Percentiles rank a stretch among this genome's conserved stretches.
phyloP scores from a whole-genome alignment of 306 rosid species.

The Oemleria cerasiformis region DNA sequence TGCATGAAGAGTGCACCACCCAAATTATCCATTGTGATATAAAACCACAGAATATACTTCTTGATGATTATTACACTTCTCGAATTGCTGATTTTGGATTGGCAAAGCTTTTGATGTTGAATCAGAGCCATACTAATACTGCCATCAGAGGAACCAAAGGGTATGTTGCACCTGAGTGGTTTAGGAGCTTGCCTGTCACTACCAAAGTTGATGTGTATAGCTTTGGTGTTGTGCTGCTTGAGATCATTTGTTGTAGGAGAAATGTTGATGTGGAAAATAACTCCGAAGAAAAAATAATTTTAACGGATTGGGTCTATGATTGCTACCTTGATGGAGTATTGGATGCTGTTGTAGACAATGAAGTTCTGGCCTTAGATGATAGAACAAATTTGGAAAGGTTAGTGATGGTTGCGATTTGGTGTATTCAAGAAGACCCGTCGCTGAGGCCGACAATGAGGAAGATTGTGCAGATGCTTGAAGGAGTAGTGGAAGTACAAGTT shows the following conservation, averaged over 20 bases:
- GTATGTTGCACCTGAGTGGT: conserved; percentile 39
- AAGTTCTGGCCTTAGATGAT: conserved; percentile 21
- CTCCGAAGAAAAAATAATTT: conserved; percentile 20
- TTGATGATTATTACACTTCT: conserved; percentile 30
- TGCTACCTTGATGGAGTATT: conserved; percentile 22
- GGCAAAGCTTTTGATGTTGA: conserved; percentile 29
- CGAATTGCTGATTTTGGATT: conserved; percentile 35
- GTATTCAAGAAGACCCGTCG: conserved; percentile 29
- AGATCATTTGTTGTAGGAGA: conserved; percentile 28
- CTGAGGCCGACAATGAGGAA: conserved; percentile 31
- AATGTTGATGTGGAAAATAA: conserved; percentile 16
- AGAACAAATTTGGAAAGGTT: conserved; percentile 23
- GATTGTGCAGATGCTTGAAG: conserved; percentile 34
- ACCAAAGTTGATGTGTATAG: conserved; percentile 31
- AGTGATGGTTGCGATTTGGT: conserved; percentile 34
- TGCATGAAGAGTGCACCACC: conserved; percentile 38
- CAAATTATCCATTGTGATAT: conserved; percentile 39
- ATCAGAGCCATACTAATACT: conserved; percentile 26
- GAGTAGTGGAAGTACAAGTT: conserved; percentile 23
- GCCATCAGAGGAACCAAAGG: conserved; percentile 33
- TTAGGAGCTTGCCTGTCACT: conserved; percentile 17
- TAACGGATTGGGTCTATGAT: conserved; percentile 39
- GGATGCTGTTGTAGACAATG: conserved; percentile 17
- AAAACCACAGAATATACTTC: conserved; percentile 44
- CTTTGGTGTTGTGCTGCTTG: conserved; percentile 28